These are phyloP conservation scores for Steccherinum ochraceum DNA, from an alignment of 768 basidiomycete species.

Conservation along the genomic window DNA sequence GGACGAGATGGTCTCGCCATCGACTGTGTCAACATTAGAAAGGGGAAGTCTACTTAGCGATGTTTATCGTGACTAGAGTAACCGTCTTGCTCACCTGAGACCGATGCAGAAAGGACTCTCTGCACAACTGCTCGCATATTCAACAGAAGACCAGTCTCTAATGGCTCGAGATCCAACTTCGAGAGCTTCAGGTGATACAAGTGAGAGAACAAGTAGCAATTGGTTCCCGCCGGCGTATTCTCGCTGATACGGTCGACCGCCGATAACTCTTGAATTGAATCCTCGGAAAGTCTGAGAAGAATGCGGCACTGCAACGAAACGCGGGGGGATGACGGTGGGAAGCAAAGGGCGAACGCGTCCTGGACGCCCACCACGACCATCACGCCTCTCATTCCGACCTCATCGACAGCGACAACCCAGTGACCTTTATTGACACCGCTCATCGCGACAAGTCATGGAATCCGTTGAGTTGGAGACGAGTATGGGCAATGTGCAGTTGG, in stretches of 20 bases:
- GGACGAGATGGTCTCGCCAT: conserved; percentile 69
- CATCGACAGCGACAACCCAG: conserved; percentile 9
- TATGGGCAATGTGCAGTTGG: conserved; percentile 81
- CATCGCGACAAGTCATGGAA: conserved; percentile 22
- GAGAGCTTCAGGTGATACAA: background rate
- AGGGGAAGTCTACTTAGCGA: background rate
- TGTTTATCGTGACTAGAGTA: background rate
- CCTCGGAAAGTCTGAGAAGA: background rate
- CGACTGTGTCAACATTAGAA: conserved; percentile 45
- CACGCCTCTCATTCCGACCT: background rate
- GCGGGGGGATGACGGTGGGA: background rate
- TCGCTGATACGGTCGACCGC: background rate
- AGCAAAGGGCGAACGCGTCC: background rate
- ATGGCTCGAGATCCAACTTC: background rate
- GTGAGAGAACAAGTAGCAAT: background rate
- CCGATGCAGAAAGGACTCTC: conserved; percentile 79
- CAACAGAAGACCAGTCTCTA: too few species aligned
- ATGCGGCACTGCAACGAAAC: too few species aligned
- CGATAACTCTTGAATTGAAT: background rate
- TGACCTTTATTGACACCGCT: conserved; percentile 7
- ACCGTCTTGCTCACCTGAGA: conserved; percentile 47
- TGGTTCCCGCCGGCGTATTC: background rate
- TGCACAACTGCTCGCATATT: conserved; percentile 84
- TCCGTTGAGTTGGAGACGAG: conserved; percentile 78
- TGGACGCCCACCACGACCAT: background rate